Percentiles rank a stretch among this genome's conserved stretches.
phyloP scores from a whole-genome alignment of 2,329 filamentous ascomycete species.

The Thielaviopsis ethacetica region DNA sequence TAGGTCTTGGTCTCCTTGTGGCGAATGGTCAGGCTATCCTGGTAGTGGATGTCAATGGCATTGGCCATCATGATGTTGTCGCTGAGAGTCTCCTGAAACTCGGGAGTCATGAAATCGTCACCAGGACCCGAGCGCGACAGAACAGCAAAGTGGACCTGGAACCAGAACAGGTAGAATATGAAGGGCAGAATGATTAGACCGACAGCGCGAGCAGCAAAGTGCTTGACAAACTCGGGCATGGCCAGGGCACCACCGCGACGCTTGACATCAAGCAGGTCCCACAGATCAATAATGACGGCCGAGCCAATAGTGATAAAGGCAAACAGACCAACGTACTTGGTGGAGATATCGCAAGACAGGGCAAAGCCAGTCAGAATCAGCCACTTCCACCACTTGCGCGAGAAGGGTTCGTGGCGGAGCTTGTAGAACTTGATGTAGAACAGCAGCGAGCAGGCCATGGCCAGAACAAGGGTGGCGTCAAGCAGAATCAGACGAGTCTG shows the following conservation, averaged over 20 bases:
- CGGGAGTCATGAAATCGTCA: slow-evolving; percentile 96
- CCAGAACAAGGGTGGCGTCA: slow-evolving; percentile 83
- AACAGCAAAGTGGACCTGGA: slow-evolving; percentile 96
- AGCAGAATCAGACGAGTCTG: slow-evolving; percentile 91
- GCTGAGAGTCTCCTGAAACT: slow-evolving; percentile 92
- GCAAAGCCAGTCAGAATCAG: slow-evolving; percentile 85
- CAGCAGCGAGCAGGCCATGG: slow-evolving; percentile 88
- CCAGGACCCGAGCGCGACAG: slow-evolving; percentile 78
- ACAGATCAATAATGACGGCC: slow-evolving; percentile 84
- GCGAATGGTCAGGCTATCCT: slow-evolving; percentile 68
- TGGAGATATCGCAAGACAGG: slow-evolving; percentile 93
- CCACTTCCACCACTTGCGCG: slow-evolving; percentile 99
- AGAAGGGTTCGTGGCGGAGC: slow-evolving; percentile 73
- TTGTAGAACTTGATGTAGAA: slow-evolving; percentile 98
- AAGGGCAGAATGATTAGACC: slow-evolving; percentile 84
- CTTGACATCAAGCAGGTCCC: slow-evolving; percentile 84
- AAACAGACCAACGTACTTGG: slow-evolving; percentile 93
- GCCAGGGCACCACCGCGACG: slow-evolving; percentile 65
- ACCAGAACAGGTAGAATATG: slow-evolving; percentile 98
- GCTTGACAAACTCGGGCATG: slow-evolving; percentile 67
- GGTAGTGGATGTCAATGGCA: slow-evolving; percentile 75
- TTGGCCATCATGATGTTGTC: slow-evolving; percentile 89
- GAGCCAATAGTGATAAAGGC: slow-evolving; percentile 95
- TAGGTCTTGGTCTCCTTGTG: slow-evolving; percentile 98
- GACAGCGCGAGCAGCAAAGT: slow-evolving; percentile 74